phyloP scores from a whole-genome alignment of 176 grass and related monocot species.

The Miscanthus lutarioriparius region DNA sequence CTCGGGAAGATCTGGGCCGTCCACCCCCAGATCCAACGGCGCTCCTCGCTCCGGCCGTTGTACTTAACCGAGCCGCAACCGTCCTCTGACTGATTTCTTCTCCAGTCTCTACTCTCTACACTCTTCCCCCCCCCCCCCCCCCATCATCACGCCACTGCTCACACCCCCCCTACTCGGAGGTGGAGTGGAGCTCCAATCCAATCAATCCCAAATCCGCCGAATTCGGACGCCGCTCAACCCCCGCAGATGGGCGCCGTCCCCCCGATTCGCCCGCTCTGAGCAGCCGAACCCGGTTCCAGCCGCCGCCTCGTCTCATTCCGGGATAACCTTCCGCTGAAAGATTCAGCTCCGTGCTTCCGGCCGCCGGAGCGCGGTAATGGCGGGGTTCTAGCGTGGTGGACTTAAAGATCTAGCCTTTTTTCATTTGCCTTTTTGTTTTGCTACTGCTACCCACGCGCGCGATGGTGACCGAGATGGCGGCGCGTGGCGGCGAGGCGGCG shows the following conservation, averaged over 20 bases:
- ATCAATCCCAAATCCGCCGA: slow-evolving; percentile 41
- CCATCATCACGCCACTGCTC: slow-evolving; percentile 19
- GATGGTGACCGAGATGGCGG: slow-evolving; percentile 65
- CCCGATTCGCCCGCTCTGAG: slow-evolving; percentile 32
- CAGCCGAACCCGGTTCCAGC: background rate
- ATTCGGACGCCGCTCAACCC: background rate
- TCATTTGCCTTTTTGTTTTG: background rate
- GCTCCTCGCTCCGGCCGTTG: slow-evolving; percentile 22
- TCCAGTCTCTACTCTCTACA: slow-evolving; percentile 11
- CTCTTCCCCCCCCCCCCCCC: slow-evolving; percentile 30
- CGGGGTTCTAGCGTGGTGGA: slow-evolving; percentile 19
- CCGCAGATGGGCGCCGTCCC: background rate
- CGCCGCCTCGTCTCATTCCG: background rate
- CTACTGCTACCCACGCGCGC: background rate
- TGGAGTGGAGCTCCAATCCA: slow-evolving; percentile 17
- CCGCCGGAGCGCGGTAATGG: slow-evolving; percentile 28
- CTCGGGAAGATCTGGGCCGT: slow-evolving; percentile 2
- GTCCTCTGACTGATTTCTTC: background rate
- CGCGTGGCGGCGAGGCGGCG: slow-evolving; percentile 50
- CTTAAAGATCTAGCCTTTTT: slow-evolving; percentile 30
- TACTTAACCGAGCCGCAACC: slow-evolving; percentile 60
- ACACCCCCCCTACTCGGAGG: background rate
- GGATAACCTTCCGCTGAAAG: background rate
- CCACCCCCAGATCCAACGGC: slow-evolving; percentile 24
- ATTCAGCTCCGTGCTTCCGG: background rate